Conservation (phyloP, 371 early-diverging fungal genomes). For the Mucor circinelloides region DNA sequence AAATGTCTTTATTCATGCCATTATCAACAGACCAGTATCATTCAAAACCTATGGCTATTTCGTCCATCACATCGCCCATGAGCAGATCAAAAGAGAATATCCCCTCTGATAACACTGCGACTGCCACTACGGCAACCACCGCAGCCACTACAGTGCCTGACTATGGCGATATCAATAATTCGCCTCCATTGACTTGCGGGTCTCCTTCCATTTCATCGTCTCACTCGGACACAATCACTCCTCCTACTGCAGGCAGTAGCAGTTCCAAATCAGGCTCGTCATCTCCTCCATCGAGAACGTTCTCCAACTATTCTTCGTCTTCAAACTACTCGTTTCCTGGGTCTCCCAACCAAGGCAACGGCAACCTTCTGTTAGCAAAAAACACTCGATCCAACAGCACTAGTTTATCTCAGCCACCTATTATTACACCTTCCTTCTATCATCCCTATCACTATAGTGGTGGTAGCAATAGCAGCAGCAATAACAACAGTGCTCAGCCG, state of each 20-base stretch:
- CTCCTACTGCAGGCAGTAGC: not conserved
- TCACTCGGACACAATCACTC: not conserved
- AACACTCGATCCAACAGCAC: not conserved
- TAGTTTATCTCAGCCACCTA: not conserved
- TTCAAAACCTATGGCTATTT: slow-evolving; percentile 45
- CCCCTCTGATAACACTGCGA: not conserved
- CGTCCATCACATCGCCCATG: slow-evolving; percentile 35
- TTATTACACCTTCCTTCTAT: not conserved
- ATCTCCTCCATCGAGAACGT: slow-evolving; percentile 6
- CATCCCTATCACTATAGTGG: not conserved
- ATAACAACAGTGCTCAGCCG: not conserved
- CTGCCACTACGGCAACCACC: not conserved
- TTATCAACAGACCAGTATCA: slow-evolving; percentile 14
- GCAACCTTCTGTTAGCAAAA: not conserved
- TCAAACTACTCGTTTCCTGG: slow-evolving; percentile 9
- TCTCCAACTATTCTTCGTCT: slow-evolving; percentile 5
- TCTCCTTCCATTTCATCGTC: slow-evolving; percentile 15
- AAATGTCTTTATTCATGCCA: slow-evolving; percentile 13
- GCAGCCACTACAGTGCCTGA: not conserved
- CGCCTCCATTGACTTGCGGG: not conserved
- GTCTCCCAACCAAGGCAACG: not conserved
- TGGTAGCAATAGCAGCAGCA: not conserved
- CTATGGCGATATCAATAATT: not conserved
- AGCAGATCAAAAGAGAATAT: not conserved
- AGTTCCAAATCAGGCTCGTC: slow-evolving; percentile 2